Conservation (phyloP, 345 rosid genomes). For the Melaleuca quinquenervia region DNA sequence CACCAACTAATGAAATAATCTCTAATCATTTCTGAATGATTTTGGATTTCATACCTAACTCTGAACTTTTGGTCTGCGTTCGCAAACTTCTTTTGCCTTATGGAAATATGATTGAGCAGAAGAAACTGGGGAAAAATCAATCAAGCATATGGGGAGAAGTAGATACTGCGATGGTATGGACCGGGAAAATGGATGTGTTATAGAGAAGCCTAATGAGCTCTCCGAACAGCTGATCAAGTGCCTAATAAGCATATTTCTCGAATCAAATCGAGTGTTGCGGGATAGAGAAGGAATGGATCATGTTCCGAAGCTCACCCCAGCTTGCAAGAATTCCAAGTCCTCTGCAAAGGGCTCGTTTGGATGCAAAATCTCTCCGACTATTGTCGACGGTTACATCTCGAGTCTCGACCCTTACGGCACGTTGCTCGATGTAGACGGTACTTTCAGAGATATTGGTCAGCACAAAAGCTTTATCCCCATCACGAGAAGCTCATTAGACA, state of each 20-base stretch:
- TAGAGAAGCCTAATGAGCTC: constrained; percentile 55
- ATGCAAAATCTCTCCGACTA: constrained; percentile 15
- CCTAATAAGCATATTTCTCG: constrained; percentile 58
- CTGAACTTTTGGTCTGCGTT: neutral
- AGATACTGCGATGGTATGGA: constrained; percentile 17
- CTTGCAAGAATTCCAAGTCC: constrained; percentile 34
- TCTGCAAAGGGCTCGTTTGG: constrained; percentile 14
- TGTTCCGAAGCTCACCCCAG: constrained; percentile 42
- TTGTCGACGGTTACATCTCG: constrained; percentile 20
- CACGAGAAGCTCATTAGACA: constrained; percentile 41
- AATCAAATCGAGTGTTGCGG: constrained; percentile 36
- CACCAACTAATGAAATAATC: neutral
- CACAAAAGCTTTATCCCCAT: constrained; percentile 77
- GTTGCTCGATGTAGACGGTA: constrained; percentile 40
- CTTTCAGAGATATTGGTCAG: constrained; percentile 56
- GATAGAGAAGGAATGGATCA: constrained; percentile 24
- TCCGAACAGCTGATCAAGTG: constrained; percentile 68
- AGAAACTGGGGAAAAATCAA: constrained; percentile 29
- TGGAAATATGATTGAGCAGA: neutral
- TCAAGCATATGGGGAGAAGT: constrained; percentile 26
- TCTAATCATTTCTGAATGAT: neutral
- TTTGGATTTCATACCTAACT: neutral
- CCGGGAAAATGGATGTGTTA: constrained; percentile 8
- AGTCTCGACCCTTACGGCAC: constrained; percentile 64
- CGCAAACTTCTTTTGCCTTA: neutral